phyloP scores from a whole-genome alignment of 1,139 yeast species.

The Candida albicans region DNA sequence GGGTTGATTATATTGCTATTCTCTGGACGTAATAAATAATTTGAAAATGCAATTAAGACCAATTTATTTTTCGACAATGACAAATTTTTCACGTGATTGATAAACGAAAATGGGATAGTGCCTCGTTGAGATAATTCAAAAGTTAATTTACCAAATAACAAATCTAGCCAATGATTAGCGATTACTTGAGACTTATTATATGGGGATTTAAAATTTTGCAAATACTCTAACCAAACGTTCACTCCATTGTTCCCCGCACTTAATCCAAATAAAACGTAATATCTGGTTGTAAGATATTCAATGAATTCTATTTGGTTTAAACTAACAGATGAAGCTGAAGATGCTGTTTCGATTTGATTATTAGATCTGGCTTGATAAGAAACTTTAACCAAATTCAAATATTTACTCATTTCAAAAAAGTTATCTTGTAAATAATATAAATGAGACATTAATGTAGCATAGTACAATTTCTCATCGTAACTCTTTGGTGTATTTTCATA shows the following conservation, averaged over 20 bases:
- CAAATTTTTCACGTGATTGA: slow-evolving; percentile 21
- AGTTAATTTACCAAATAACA: slow-evolving; percentile 29
- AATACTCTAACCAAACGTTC: slow-evolving; percentile 35
- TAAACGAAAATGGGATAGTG: slow-evolving; percentile 20
- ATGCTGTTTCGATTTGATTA: slow-evolving; percentile 14
- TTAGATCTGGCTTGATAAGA: slow-evolving; percentile 13
- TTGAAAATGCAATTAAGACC: slow-evolving; percentile 30
- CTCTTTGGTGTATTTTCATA: slow-evolving; percentile 26
- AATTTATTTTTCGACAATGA: slow-evolving; percentile 27
- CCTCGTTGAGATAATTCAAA: slow-evolving; percentile 24
- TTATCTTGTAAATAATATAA: slow-evolving; percentile 34
- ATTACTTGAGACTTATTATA: slow-evolving; percentile 37
- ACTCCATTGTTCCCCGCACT: slow-evolving; percentile 17
- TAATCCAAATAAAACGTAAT: slow-evolving; percentile 36
- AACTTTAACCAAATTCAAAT: slow-evolving; percentile 20
- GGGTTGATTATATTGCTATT: slow-evolving; percentile 22
- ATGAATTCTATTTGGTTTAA: slow-evolving; percentile 25
- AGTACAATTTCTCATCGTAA: slow-evolving; percentile 36
- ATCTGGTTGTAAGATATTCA: slow-evolving; percentile 38
- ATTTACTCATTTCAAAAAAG: slow-evolving; percentile 21
- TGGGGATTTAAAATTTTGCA: slow-evolving; percentile 26
- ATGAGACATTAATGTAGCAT: slow-evolving; percentile 36
- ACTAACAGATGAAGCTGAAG: slow-evolving; percentile 16
- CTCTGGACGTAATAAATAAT: slow-evolving; percentile 30
- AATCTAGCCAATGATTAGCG: slow-evolving; percentile 42